A percentile compares a stretch with the other conserved stretches of the same genome.
phyloP scores from a whole-genome alignment of 495 filamentous ascomycete species.

The Endocarpon pusillum region DNA sequence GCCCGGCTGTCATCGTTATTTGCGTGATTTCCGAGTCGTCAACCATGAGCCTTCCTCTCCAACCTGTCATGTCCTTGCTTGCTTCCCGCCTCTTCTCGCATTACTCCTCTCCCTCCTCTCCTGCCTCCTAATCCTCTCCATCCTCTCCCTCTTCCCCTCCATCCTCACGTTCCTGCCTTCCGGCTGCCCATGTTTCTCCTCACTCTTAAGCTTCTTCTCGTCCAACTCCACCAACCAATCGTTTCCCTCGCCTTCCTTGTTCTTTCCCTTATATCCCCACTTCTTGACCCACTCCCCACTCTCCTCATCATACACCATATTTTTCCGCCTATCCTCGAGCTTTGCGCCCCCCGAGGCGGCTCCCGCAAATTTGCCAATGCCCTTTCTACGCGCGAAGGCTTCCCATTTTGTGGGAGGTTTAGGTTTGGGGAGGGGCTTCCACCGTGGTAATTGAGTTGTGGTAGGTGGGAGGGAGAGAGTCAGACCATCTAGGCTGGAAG shows the following conservation, averaged over 20 bases:
- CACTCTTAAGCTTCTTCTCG: conserved; percentile 51
- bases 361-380: conserved; percentile 44
- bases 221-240: conserved; percentile 88
- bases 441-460: conserved; percentile 56
- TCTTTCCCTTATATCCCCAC: conserved; percentile 91
- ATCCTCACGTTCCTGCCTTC: conserved; percentile 43
- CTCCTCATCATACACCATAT: conserved; percentile 68
- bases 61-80: conserved; percentile 33
- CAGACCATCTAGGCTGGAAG: conserved; percentile 44
- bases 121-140: conserved; percentile 47
- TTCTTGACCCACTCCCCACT: conserved; percentile 76
- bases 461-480: conserved; percentile 56
- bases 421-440: conserved; percentile 69
- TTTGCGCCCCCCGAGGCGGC: conserved; percentile 23
- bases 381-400: conserved; percentile 86
- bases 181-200: conserved; percentile 33
- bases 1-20: no score
- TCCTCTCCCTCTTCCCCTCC: conserved; percentile 43
- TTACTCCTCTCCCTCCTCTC: conserved; percentile 57
- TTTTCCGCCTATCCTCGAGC: conserved; percentile 43
- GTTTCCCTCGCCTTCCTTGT: conserved; percentile 50
- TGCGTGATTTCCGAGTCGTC: no score
- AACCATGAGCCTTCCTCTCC: no score
- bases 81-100: no score
- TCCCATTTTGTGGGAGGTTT: conserved; percentile 86